A percentile compares a stretch with the other conserved stretches of the same genome.
phyloP scores from a whole-genome alignment of 768 basidiomycete species.

The Collybia sp. region DNA sequence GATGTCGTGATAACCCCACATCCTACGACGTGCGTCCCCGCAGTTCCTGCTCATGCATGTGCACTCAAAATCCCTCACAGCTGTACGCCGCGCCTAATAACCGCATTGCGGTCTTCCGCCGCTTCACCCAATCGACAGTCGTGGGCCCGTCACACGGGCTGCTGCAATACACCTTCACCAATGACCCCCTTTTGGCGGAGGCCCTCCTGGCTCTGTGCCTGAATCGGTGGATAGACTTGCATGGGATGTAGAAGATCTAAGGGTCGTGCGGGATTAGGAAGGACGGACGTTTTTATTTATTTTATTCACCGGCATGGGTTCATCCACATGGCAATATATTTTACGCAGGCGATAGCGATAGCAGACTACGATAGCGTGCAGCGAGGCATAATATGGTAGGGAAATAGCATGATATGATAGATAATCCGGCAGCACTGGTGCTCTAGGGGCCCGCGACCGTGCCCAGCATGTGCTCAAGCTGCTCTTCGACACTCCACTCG shows the following conservation, averaged over 20 bases:
- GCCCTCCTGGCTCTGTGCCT: constrained; percentile 62
- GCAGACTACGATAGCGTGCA: background rate
- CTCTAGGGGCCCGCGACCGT: constrained; percentile 24
- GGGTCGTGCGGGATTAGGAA: constrained; percentile 5
- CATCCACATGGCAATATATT: too few species aligned
- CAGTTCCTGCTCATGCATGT: constrained; percentile 1
- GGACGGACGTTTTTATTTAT: constrained; percentile 7
- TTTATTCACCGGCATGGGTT: background rate
- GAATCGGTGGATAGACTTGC: constrained; percentile 71
- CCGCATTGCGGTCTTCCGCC: constrained; percentile 56
- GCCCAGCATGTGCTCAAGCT: constrained; percentile 67
- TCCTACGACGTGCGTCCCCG: constrained; percentile 56
- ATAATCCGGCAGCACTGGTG: constrained; percentile 14
- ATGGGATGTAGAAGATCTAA: constrained; percentile 31
- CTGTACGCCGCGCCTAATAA: constrained; percentile 43
- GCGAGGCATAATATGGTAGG: constrained; percentile 1
- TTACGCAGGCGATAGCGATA: background rate
- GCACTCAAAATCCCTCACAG: constrained; percentile 20
- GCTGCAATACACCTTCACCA: constrained; percentile 59
- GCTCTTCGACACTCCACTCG: constrained; percentile 73
- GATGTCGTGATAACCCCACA: constrained; percentile 36
- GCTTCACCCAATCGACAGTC: constrained; percentile 44
- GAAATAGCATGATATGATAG: constrained; percentile 12
- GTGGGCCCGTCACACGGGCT: constrained; percentile 63
- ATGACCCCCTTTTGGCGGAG: constrained; percentile 57